Evolutionary conservation across 768 basidiomycete genomes (phyloP).

Genomic region (Mycena galericulata): DNA sequence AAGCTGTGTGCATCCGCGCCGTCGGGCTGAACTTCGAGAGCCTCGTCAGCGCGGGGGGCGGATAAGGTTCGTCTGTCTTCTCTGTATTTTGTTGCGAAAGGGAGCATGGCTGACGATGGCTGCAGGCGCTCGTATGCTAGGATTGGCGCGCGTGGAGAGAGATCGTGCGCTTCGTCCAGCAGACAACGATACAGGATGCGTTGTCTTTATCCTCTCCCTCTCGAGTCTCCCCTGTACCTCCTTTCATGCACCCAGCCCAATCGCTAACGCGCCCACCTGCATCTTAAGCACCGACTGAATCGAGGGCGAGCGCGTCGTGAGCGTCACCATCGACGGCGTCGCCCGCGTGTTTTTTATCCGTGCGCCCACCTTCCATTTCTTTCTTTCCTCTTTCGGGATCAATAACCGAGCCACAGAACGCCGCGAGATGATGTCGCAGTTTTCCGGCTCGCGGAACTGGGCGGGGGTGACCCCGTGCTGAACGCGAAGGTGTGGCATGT

Average conservation of each 20-base stretch:
- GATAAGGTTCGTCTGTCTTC: conserved; percentile 50
- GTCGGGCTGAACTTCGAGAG: conserved; percentile 88
- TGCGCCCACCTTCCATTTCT: conserved; percentile 57
- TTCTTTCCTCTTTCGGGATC: no score
- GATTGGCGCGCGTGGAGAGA: conserved; percentile 92
- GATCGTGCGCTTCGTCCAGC: conserved; percentile 91
- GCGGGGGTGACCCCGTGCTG: conserved; percentile 72
- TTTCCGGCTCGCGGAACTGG: conserved; percentile 87
- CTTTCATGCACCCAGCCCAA: no score
- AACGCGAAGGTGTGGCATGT: conserved; percentile 80
- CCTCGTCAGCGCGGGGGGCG: conserved; percentile 87
- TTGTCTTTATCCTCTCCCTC: conserved; percentile 24
- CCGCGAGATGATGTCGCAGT: conserved; percentile 93
- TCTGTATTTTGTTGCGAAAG: no score
- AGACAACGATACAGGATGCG: conserved; percentile 82
- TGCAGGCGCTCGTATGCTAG: conserved; percentile 84
- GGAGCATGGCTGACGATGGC: not conserved
- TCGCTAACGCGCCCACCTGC: no score
- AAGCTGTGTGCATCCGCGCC: conserved; percentile 91
- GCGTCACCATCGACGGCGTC: conserved; percentile 92
- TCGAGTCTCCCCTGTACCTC: not conserved
- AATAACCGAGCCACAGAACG: conserved; percentile 51
- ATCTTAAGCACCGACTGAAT: conserved; percentile 17
- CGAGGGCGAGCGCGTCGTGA: conserved; percentile 86
- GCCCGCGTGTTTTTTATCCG: conserved; percentile 93